These are phyloP conservation scores for Termitomyces sp. DNA, from an alignment of 1,284 basidiomycete species.

Conservation along the genomic window DNA sequence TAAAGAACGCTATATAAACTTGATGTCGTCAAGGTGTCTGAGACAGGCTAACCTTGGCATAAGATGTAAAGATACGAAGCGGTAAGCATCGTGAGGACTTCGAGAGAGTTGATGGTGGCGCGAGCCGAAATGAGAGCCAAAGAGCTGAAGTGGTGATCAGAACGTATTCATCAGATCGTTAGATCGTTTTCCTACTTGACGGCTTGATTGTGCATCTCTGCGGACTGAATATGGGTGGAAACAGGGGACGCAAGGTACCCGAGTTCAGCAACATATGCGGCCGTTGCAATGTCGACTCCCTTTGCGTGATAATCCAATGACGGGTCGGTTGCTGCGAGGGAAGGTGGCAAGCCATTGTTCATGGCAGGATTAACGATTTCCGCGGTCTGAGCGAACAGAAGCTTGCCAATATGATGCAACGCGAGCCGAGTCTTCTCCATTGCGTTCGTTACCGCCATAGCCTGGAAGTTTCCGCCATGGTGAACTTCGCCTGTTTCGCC, in stretches of 20 bases:
- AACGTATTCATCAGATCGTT: neutral
- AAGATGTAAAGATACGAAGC: conserved; percentile 73
- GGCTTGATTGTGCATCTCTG: conserved; percentile 86
- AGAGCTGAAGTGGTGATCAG: conserved; percentile 44
- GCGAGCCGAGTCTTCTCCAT: conserved; percentile 86
- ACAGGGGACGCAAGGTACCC: conserved; percentile 82
- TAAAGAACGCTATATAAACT: conserved; percentile 15
- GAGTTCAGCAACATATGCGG: conserved; percentile 77
- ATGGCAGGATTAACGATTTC: conserved; percentile 78
- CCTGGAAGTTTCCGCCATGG: conserved; percentile 81
- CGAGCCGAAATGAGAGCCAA: conserved; percentile 77
- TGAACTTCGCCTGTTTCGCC: conserved; percentile 62
- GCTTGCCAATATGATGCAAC: conserved; percentile 77
- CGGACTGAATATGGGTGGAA: conserved; percentile 79
- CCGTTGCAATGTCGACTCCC: conserved; percentile 81
- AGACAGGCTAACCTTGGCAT: conserved; percentile 51
- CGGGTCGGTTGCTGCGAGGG: conserved; percentile 77
- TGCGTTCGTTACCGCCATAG: conserved; percentile 80
- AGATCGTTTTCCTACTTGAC: conserved; percentile 57
- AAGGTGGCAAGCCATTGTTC: conserved; percentile 81
- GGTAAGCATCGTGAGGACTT: conserved; percentile 70
- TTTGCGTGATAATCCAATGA: conserved; percentile 82
- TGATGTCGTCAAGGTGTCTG: neutral
- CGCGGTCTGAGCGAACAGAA: conserved; percentile 79
- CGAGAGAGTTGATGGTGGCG: conserved; percentile 70